phyloP scores from a whole-genome alignment of 2,329 filamentous ascomycete species.

The Parastagonospora avenae region DNA sequence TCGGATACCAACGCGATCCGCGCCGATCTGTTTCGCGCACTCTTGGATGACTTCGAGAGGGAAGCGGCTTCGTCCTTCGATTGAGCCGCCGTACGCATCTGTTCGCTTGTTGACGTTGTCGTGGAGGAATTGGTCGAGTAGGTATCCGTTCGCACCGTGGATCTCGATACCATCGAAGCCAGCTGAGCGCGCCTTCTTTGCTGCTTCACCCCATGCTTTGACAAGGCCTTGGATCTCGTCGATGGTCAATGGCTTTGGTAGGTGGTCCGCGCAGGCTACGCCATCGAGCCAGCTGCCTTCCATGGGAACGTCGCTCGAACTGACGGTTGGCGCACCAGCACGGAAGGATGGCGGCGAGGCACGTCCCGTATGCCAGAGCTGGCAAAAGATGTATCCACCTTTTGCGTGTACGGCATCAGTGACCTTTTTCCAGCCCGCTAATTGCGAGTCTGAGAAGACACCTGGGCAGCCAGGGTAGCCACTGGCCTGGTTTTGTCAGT shows the following conservation, averaged over 20 bases:
- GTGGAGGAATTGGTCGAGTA: constrained; percentile 60
- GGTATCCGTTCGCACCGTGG: constrained; percentile 50
- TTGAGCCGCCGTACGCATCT: constrained; percentile 57
- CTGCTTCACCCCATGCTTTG: constrained; percentile 47
- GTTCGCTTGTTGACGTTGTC: constrained; percentile 57
- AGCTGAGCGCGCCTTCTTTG: constrained; percentile 44
- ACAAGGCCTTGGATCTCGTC: constrained; percentile 48
- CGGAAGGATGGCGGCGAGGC: constrained; percentile 48
- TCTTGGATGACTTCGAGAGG: constrained; percentile 57
- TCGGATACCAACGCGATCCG: constrained; percentile 40
- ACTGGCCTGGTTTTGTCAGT: constrained; percentile 44
- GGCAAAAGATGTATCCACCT: constrained; percentile 55
- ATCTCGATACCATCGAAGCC: constrained; percentile 50
- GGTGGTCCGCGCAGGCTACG: constrained; percentile 43
- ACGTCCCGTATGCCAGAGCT: constrained; percentile 57
- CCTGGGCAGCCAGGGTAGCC: constrained; percentile 44
- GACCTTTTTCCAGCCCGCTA: constrained; percentile 57
- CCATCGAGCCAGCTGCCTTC: constrained; percentile 48
- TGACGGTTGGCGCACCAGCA: constrained; percentile 41
- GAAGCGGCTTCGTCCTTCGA: constrained; percentile 61
- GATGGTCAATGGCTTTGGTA: constrained; percentile 43
- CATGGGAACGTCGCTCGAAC: constrained; percentile 50
- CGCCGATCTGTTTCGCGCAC: constrained; percentile 40
- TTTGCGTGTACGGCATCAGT: constrained; percentile 58
- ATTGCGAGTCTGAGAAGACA: constrained; percentile 48